Evolutionary conservation across 768 basidiomycete species (phyloP).

Genomic region (Leucosporidium scottii): DNA sequence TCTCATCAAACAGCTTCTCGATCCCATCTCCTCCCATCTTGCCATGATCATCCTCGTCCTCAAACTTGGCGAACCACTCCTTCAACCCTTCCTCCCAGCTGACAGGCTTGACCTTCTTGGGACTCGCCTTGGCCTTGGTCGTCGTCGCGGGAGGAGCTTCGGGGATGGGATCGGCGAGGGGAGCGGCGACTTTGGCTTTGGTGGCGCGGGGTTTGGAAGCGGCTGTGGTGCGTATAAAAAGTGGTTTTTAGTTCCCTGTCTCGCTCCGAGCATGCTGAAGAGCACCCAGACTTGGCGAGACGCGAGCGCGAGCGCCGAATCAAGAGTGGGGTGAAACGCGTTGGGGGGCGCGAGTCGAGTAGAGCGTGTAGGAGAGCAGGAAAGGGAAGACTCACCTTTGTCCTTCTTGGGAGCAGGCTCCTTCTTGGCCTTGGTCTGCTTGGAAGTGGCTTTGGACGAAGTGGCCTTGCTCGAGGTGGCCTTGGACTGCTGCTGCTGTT

Average conservation of each 20-base stretch:
- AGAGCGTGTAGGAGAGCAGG: background rate
- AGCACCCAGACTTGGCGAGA: no score
- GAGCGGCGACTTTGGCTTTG: background rate
- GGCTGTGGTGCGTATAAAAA: background rate
- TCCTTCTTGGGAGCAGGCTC: background rate
- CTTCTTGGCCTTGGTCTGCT: conserved; percentile 15
- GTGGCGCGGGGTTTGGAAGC: background rate
- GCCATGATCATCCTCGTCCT: conserved; percentile 8
- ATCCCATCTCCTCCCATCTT: conserved; percentile 66
- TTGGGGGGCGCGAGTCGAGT: background rate
- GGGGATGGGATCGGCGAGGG: no score
- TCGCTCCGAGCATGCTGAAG: no score
- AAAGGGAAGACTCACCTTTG: background rate
- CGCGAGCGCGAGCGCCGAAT: no score
- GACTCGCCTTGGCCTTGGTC: background rate
- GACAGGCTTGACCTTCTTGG: background rate
- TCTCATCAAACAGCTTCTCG: conserved; percentile 61
- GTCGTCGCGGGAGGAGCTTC: background rate
- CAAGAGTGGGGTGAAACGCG: background rate
- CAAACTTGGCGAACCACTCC: conserved; percentile 17
- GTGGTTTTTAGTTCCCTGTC: no score
- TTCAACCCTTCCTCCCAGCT: conserved; percentile 17
- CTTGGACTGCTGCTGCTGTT: conserved; percentile 1
- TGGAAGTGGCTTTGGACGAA: background rate
- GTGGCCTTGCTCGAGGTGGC: background rate